Evolutionary conservation across 2,329 filamentous ascomycete species (phyloP).

Genomic region (Pyricularia sp.): DNA sequence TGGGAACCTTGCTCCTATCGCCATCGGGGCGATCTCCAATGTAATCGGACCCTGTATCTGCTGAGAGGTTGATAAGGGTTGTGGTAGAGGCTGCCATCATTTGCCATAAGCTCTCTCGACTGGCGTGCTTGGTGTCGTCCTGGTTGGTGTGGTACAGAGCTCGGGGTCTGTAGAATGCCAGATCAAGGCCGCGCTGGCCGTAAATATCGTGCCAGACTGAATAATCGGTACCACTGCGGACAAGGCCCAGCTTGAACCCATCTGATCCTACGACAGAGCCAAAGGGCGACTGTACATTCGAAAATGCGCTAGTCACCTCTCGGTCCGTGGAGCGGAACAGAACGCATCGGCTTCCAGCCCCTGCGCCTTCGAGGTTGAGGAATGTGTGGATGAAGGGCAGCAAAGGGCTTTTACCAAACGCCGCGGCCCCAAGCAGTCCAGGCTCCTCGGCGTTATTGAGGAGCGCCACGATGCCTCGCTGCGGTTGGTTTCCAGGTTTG

Average conservation of each 20-base stretch:
- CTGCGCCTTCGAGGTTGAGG: slow-evolving; percentile 89
- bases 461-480: slow-evolving; percentile 71
- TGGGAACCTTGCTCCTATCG: slow-evolving; percentile 51
- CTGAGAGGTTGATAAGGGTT: slow-evolving; percentile 63
- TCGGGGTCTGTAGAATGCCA: slow-evolving; percentile 83
- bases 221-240: slow-evolving; percentile 86
- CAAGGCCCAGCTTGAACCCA: slow-evolving; percentile 69
- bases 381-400: slow-evolving; percentile 78
- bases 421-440: slow-evolving; percentile 75
- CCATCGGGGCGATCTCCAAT: slow-evolving; percentile 46
- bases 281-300: slow-evolving; percentile 63
- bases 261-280: slow-evolving; percentile 75
- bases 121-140: slow-evolving; percentile 75
- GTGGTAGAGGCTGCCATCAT: slow-evolving; percentile 82
- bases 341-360: slow-evolving; percentile 78
- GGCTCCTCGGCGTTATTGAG: slow-evolving; percentile 97
- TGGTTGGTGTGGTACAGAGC: slow-evolving; percentile 85
- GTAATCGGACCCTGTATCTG: slow-evolving; percentile 58
- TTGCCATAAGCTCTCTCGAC: slow-evolving; percentile 69
- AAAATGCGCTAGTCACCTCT: slow-evolving; percentile 75
- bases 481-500: slow-evolving; percentile 58
- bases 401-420: slow-evolving; percentile 75
- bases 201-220: slow-evolving; percentile 68
- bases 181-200: slow-evolving; percentile 79
- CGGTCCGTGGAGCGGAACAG: slow-evolving; percentile 84